These are phyloP conservation scores for Boletus sp. DNA, from an alignment of 768 basidiomycete genomes.

Conservation along the genomic window DNA sequence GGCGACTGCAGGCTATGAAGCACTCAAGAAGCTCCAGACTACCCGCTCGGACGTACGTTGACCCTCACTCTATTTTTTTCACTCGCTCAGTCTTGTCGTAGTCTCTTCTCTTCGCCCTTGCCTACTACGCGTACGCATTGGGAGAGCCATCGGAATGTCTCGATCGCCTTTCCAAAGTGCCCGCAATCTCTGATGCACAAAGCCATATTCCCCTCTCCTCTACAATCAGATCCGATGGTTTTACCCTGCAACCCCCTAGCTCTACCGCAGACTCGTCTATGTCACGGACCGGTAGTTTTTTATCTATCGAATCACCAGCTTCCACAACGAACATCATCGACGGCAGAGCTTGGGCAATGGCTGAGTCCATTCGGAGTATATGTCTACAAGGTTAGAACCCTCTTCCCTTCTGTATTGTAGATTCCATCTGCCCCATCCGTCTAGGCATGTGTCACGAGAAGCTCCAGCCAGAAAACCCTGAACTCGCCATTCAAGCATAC, in stretches of 20 bases:
- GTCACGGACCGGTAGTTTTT: slow-evolving; percentile 51
- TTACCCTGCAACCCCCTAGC: slow-evolving; percentile 37
- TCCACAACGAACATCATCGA: slow-evolving; percentile 58
- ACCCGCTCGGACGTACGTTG: slow-evolving; percentile 59
- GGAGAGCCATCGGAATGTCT: slow-evolving; percentile 66
- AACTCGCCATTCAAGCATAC: slow-evolving; percentile 58
- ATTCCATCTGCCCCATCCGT: not conserved
- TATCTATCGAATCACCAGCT: slow-evolving; percentile 40
- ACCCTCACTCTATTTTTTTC: not conserved
- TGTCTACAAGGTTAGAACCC: slow-evolving; percentile 68
- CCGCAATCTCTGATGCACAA: slow-evolving; percentile 53
- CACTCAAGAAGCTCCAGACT: slow-evolving; percentile 47
- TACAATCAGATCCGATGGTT: slow-evolving; percentile 41
- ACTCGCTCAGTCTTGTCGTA: slow-evolving; percentile 30
- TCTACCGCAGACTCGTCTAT: slow-evolving; percentile 40
- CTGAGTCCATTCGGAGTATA: slow-evolving; percentile 71
- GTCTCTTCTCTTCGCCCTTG: slow-evolving; percentile 67
- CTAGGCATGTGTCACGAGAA: slow-evolving; percentile 78
- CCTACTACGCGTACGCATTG: slow-evolving; percentile 80
- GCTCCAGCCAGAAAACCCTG: slow-evolving; percentile 46
- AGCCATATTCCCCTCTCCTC: slow-evolving; percentile 48
- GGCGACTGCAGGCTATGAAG: slow-evolving; percentile 51
- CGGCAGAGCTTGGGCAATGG: slow-evolving; percentile 69
- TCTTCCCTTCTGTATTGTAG: not conserved
- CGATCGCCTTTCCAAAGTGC: slow-evolving; percentile 51